Base-by-base conservation (phyloP, 2,329 filamentous ascomycete genomes). In the Hymenoscyphus infarciens region DNA sequence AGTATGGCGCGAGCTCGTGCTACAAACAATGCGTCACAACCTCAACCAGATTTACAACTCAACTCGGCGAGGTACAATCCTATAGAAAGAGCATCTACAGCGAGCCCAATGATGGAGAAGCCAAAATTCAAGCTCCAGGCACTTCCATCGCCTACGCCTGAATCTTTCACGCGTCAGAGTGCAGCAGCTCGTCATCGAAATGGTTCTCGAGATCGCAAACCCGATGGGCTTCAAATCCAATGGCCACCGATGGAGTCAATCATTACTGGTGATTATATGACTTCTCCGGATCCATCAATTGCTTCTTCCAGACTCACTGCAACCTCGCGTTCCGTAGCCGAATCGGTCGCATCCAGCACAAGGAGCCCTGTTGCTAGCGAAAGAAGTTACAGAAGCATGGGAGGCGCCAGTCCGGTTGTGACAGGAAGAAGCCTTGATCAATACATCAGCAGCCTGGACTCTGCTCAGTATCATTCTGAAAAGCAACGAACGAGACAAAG, bases 371-470 rank as follows among this genome's bases (percentile, higher is more conserved):
- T 71, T 3, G 57, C 57, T 2, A 74, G 72, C 61, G 68, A 83
- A 66, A 79, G 86, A 60, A 81, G 81, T 61, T 81, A 78, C 66
- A 79, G 75, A 57, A 79, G 74, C 45, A 77, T 61, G n/a, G 67
- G 67, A 27, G 69, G 56, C 6, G 63, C 81, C 60, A 87, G 84
- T 69, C 78, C 84, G 53, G 84, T 83, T 64, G 78, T 82, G 11
- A 87, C 84, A 68, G 83, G 82, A 49, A 84, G 87, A 65, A 91
- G 86, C 67, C 83, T 91, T 39, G 90, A 96, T 68, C 87, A 93
- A 66, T 96, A 95, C 72, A 93, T 96, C 67, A 91, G 87, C 76
- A 95, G 91, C 73, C 78, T 97, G 1, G 92, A 96, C 38, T 84
- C 91, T 58, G 90, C 91, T 10, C 86, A 87, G 62, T 83, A 86